Evolutionary conservation across 1,139 yeast species (phyloP), one percentile per base, ranked within the genome.

Genomic region (Protomyces gravidus): DNA sequence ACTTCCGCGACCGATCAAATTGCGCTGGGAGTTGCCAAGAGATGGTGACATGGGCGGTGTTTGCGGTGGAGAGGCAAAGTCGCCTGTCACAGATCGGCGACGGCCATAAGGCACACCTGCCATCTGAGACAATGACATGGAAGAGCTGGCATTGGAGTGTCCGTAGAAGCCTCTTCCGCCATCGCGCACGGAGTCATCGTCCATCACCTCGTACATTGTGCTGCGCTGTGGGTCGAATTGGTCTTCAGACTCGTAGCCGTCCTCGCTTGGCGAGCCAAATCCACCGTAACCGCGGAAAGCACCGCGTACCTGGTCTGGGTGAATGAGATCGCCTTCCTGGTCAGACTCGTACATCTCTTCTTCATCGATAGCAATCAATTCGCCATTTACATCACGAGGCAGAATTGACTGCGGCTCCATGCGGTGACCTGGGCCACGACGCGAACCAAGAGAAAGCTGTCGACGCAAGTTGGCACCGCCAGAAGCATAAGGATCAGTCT

Each of bases 391-490:
- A 46, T 53, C 58, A 5, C 51, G 50, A 6, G 58, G 21, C 33
- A n/a, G 15, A 7, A 33, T 25, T 3, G 19, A 17, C 13, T 33
- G 26, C 6, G 27, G 46, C 3, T 42, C 58, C 11, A 40, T 39
- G 2, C 53, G 52, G 46, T 60, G 62, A 5, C 61, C 62, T n/a
- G 62, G 62, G 19, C 62, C 62, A 30, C 45, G 62, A 17, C 59
- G 58, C 11, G 61, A 50, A 13, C 62, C 62, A 9, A 60, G 50
- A 5, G 62, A 59, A 19, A 59, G 55, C 17, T 55, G 59, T 13
- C 62, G 50, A 5, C 53, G 49, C 28, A 58, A 30, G 27, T 45
- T 45, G 15, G 59, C 53, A 5, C 59, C 53, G 1, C 40, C 27
- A 13, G 23, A 28, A 9, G 57, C 25, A 23, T 52, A 40, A 13